Percentiles rank a stretch among this genome's conserved stretches.
These are phyloP conservation scores for Cladosporium sp. DNA, from an alignment of 2,329 filamentous ascomycete genomes.

Conservation along the genomic window DNA sequence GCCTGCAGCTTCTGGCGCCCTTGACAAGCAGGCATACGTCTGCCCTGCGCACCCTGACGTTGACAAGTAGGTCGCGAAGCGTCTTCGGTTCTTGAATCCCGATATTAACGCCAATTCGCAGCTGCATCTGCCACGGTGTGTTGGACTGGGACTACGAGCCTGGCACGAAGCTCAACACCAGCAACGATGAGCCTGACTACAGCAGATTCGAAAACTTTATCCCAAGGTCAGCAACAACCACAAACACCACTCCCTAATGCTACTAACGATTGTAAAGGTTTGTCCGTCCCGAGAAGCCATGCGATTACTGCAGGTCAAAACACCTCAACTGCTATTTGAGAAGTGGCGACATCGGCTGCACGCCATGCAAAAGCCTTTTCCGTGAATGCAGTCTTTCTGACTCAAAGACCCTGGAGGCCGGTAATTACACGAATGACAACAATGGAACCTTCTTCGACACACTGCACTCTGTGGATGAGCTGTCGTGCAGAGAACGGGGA, in stretches of 20 bases:
- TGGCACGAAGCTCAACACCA: not conserved
- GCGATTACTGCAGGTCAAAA: slow-evolving; percentile 45
- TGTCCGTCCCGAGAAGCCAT: slow-evolving; percentile 41
- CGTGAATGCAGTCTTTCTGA: slow-evolving; percentile 45
- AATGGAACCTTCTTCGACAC: slow-evolving; percentile 41
- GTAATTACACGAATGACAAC: slow-evolving; percentile 22
- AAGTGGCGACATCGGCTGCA: slow-evolving; percentile 39
- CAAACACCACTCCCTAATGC: not conserved
- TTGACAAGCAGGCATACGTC: not conserved
- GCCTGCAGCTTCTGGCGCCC: slow-evolving; percentile 2
- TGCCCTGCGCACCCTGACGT: slow-evolving; percentile 16
- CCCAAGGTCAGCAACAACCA: slow-evolving; percentile 23
- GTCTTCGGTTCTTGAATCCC: not conserved
- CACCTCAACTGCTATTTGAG: slow-evolving; percentile 45
- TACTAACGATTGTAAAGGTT: slow-evolving; percentile 18
- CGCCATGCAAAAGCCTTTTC: slow-evolving; percentile 45
- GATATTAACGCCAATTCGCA: not conserved
- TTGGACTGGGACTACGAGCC: slow-evolving; percentile 15
- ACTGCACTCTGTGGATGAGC: slow-evolving; percentile 44
- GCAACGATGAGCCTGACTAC: slow-evolving; percentile 28
- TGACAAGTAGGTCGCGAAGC: slow-evolving; percentile 7
- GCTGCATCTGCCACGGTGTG: slow-evolving; percentile 20
- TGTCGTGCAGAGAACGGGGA: slow-evolving; percentile 31
- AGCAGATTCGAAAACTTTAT: slow-evolving; percentile 45
- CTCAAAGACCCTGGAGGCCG: slow-evolving; percentile 24